These are phyloP conservation scores for Penicillium mononematosum DNA, from an alignment of 495 filamentous ascomycete species.

Conservation along the genomic window DNA sequence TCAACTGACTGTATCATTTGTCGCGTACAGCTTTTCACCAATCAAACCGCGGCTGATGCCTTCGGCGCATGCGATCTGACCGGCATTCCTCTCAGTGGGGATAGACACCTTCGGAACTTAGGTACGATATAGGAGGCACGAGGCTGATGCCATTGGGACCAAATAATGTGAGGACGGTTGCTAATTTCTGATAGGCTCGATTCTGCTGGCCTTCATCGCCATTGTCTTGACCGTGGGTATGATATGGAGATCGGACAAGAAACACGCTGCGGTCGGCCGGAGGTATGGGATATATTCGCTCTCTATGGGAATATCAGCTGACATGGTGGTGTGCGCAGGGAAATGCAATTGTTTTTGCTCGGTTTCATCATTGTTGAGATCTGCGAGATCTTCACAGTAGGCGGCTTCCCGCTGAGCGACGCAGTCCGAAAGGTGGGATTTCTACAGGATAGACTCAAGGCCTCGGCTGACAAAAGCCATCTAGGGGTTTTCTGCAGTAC, in stretches of 20 bases:
- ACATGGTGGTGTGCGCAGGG: slow-evolving; percentile 50
- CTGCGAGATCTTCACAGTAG: slow-evolving; percentile 94
- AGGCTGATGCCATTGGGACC: neutral
- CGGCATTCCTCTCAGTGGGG: slow-evolving; percentile 68
- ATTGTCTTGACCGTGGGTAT: slow-evolving; percentile 66
- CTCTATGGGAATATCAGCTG: slow-evolving; percentile 5
- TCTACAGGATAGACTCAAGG: neutral
- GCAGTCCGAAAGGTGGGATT: slow-evolving; percentile 55
- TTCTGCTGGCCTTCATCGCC: slow-evolving; percentile 74
- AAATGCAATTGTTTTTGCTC: slow-evolving; percentile 91
- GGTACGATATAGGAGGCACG: slow-evolving; percentile 54
- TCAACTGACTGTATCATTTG: slow-evolving; percentile 23
- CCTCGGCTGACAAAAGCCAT: slow-evolving; percentile 3
- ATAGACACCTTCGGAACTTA: slow-evolving; percentile 72
- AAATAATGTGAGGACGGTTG: slow-evolving; percentile 1
- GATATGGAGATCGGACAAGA: slow-evolving; percentile 79
- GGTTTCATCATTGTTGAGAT: slow-evolving; percentile 88
- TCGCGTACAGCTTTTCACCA: slow-evolving; percentile 50
- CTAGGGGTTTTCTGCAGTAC: slow-evolving; percentile 88
- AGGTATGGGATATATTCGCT: slow-evolving; percentile 55
- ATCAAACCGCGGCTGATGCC: slow-evolving; percentile 49
- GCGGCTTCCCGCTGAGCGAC: slow-evolving; percentile 72
- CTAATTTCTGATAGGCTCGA: slow-evolving; percentile 68
- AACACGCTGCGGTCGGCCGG: slow-evolving; percentile 90
- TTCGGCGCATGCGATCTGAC: slow-evolving; percentile 67